Evolutionary conservation across 306 rosid genomes (phyloP).

Genomic region (Sicyos baderoa): DNA sequence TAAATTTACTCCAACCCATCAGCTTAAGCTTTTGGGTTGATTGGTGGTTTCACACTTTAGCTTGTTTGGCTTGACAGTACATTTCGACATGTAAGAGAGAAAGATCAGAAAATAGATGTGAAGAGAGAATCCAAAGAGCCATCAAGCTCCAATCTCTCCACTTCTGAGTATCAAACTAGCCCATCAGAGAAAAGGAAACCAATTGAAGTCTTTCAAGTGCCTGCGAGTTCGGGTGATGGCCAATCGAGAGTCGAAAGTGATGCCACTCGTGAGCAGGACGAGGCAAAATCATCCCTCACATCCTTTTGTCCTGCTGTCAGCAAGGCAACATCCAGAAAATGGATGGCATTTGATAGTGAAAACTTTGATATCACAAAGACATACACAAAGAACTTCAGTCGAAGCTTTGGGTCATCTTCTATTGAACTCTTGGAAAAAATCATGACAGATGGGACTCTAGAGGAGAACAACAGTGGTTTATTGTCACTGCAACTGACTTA

Average conservation of each 20-base stretch:
- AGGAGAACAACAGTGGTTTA: slow-evolving; percentile 37
- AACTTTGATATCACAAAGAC: slow-evolving; percentile 5
- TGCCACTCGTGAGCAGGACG: slow-evolving; percentile 2
- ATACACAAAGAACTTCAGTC: slow-evolving; percentile 9
- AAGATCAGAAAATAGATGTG: slow-evolving; percentile 2
- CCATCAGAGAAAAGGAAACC: slow-evolving; percentile 1
- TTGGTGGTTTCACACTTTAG: slow-evolving; percentile 2
- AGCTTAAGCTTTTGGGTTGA: no score
- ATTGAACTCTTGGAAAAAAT: slow-evolving; percentile 36
- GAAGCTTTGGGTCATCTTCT: not conserved
- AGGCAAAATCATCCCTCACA: not conserved
- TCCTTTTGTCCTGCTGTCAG: slow-evolving; percentile 20
- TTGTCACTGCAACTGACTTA: slow-evolving; percentile 65
- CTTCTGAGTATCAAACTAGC: not conserved
- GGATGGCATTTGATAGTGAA: slow-evolving; percentile 75
- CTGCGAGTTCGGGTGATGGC: not conserved
- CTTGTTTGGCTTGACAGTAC: not conserved
- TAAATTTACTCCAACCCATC: no score
- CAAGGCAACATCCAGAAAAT: slow-evolving; percentile 32
- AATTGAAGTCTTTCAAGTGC: slow-evolving; percentile 17
- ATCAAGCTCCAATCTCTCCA: not conserved
- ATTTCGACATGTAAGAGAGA: not conserved
- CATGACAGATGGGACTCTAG: slow-evolving; percentile 55
- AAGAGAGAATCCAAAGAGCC: slow-evolving; percentile 6
- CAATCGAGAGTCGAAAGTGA: not conserved